Conservation (phyloP, 2,329 filamentous ascomycete genomes). For the Pseudogymnoascus sp. region DNA sequence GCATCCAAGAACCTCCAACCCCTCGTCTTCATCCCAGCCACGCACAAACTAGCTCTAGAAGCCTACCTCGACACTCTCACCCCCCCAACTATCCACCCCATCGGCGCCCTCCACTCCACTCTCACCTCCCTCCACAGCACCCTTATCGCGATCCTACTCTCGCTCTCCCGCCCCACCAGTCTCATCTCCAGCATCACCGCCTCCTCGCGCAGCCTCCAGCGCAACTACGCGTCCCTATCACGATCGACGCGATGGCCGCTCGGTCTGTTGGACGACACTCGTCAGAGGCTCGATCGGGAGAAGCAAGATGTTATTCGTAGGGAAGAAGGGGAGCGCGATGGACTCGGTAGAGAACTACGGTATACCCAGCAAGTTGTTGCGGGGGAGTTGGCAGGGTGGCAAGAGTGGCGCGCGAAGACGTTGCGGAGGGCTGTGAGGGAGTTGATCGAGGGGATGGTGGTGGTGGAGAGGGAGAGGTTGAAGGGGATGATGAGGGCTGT, state of each 20-base stretch:
- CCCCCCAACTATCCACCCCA: conserved; percentile 64
- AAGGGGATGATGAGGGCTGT: conserved; percentile 75
- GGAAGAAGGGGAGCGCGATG: conserved; percentile 59
- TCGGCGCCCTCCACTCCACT: conserved; percentile 62
- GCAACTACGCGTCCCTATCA: conserved; percentile 64
- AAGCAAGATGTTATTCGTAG: conserved; percentile 70
- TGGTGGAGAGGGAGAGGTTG: conserved; percentile 69
- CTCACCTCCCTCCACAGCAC: conserved; percentile 77
- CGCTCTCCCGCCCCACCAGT: conserved; percentile 69
- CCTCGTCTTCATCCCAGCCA: conserved; percentile 57
- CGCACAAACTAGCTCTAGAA: conserved; percentile 62
- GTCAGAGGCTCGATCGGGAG: conserved; percentile 73
- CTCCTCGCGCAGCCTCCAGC: conserved; percentile 67
- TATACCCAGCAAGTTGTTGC: conserved; percentile 94
- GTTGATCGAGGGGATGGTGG: conserved; percentile 68
- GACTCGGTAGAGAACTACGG: conserved; percentile 70
- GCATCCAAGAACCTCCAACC: conserved; percentile 44
- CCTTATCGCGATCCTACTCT: conserved; percentile 68
- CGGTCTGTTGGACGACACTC: conserved; percentile 75
- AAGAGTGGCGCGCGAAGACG: conserved; percentile 74
- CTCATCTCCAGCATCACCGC: conserved; percentile 70
- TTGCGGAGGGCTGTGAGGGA: conserved; percentile 66
- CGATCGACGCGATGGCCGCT: conserved; percentile 73
- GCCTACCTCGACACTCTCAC: conserved; percentile 59
- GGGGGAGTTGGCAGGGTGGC: conserved; percentile 85